These are phyloP conservation scores for Tillandsia leiboldiana DNA, from an alignment of 176 grass and related monocot species.

Conservation along the genomic window DNA sequence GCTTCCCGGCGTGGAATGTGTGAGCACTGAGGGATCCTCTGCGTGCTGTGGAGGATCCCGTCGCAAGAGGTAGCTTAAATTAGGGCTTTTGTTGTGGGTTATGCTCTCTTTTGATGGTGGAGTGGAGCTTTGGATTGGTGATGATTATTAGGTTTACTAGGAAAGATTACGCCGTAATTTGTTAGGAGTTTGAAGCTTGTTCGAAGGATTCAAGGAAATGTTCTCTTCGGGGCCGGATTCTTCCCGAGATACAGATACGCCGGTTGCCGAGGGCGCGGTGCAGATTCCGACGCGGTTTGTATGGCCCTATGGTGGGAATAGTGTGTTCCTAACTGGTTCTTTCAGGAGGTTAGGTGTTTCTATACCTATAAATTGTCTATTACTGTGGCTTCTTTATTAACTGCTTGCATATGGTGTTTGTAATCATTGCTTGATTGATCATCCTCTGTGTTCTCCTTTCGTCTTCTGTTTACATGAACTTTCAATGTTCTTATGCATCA, in stretches of 20 bases:
- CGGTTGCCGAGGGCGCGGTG: conserved; percentile 25
- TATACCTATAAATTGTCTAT: background rate
- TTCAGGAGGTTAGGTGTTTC: conserved; percentile 45
- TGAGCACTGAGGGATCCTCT: conserved; percentile 67
- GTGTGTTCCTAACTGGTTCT: conserved; percentile 71
- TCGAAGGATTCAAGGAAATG: conserved; percentile 29
- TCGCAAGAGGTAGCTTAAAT: conserved; percentile 30
- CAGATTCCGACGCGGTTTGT: conserved; percentile 50
- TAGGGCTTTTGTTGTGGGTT: conserved; percentile 39
- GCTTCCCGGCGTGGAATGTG: conserved; percentile 16
- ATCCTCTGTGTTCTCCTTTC: background rate
- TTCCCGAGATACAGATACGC: conserved; percentile 39
- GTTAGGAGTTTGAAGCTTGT: background rate
- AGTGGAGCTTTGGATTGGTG: conserved; percentile 7
- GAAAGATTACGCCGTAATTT: background rate
- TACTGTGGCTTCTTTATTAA: background rate
- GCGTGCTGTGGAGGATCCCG: conserved; percentile 57
- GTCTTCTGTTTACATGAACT: too few relatives aligned
- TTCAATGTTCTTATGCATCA: too few relatives aligned
- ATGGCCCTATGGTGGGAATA: conserved; percentile 87
- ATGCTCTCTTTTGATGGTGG: background rate
- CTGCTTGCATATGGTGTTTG: background rate
- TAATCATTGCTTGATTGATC: background rate
- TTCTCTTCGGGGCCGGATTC: conserved; percentile 62
- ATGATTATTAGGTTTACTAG: background rate